Evolutionary conservation across 441 rosid genomes (phyloP).

Genomic region (Croton setiger): DNA sequence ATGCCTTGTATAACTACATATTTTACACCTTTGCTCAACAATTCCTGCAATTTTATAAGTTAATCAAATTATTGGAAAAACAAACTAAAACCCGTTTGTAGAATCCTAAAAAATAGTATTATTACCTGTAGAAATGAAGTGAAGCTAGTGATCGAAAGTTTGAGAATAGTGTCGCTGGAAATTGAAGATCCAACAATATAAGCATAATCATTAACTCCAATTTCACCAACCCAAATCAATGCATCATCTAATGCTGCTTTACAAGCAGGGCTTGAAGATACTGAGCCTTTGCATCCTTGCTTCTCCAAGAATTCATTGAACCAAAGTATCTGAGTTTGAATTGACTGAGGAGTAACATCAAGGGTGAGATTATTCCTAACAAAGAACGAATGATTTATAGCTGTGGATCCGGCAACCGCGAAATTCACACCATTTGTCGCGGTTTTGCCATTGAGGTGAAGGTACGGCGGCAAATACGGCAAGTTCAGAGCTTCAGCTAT

Average conservation of each 20-base stretch:
- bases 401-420: slow-evolving; percentile 87
- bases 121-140: slow-evolving; percentile 55
- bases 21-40: slow-evolving; percentile 70
- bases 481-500: slow-evolving; percentile 56
- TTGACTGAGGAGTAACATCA: slow-evolving; percentile 68
- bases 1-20: slow-evolving; percentile 73
- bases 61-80: not conserved
- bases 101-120: not conserved
- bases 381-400: slow-evolving; percentile 68
- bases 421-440: slow-evolving; percentile 65
- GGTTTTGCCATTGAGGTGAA: slow-evolving; percentile 20
- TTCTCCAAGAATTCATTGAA: slow-evolving; percentile 50
- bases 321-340: slow-evolving; percentile 71
- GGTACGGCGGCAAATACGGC: slow-evolving; percentile 78
- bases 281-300: slow-evolving; percentile 41
- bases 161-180: slow-evolving; percentile 41
- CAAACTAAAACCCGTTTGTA: too few relatives aligned
- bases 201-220: slow-evolving; percentile 88
- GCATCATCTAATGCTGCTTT: slow-evolving; percentile 45
- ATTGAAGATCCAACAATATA: slow-evolving; percentile 61
- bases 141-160: slow-evolving; percentile 44
- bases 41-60: slow-evolving; percentile 36
- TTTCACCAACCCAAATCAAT: slow-evolving; percentile 87
- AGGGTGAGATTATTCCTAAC: slow-evolving; percentile 66
- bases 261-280: slow-evolving; percentile 32